Evolutionary conservation across 2,329 filamentous ascomycete species (phyloP).

Genomic region (Capronia coronata): DNA sequence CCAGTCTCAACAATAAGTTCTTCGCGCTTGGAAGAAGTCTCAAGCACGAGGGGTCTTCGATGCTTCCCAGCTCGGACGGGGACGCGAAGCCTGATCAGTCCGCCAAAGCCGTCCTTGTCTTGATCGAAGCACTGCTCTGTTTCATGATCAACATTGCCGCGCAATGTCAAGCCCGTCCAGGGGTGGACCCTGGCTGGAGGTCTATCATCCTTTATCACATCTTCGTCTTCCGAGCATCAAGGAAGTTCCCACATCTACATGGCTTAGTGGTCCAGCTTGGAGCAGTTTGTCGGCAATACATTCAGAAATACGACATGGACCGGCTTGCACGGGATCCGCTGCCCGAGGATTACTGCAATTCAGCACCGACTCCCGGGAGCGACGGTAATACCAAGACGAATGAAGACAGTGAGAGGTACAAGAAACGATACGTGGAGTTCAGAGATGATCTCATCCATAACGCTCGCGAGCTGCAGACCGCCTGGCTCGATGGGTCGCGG

Average conservation of each 20-base stretch:
- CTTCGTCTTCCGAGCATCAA: conserved; percentile 38
- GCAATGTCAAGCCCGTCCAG: conserved; percentile 37
- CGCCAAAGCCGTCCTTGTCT: conserved; percentile 16
- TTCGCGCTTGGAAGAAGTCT: conserved; percentile 40
- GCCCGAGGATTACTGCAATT: conserved; percentile 35
- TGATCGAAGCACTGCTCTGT: conserved; percentile 42
- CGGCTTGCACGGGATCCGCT: conserved; percentile 39
- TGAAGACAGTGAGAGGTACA: conserved; percentile 34
- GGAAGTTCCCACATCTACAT: conserved; percentile 37
- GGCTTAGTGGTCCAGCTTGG: conserved; percentile 43
- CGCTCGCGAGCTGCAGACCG: conserved; percentile 37
- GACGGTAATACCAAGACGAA: conserved; percentile 35
- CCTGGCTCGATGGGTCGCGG: conserved; percentile 41
- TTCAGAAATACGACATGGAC: conserved; percentile 42
- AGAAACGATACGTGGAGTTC: conserved; percentile 37
- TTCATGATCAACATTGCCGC: conserved; percentile 44
- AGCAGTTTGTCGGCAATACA: conserved; percentile 42
- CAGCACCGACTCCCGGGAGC: conserved; percentile 40
- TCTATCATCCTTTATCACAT: conserved; percentile 44
- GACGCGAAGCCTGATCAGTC: conserved; percentile 31
- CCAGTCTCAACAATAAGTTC: conserved; percentile 39
- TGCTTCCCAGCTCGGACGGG: conserved; percentile 26
- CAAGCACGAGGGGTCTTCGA: conserved; percentile 39
- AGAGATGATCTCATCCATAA: conserved; percentile 38
- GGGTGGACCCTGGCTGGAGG: conserved; percentile 40